Conservation (phyloP, 192 early-diverging fungal genomes). For the Coemansia brasiliensis region DNA sequence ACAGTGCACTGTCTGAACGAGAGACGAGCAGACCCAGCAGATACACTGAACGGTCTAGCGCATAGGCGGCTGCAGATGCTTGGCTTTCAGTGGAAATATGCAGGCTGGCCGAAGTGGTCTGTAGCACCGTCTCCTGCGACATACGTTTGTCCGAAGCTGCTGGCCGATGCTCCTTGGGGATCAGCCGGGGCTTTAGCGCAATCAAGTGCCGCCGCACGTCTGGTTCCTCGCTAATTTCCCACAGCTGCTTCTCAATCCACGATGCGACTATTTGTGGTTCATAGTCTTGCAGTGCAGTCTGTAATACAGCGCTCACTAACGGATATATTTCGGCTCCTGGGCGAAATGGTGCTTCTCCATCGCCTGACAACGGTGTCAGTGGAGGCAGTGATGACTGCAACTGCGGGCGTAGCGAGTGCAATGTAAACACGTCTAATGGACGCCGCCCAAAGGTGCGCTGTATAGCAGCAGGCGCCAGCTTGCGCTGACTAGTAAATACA, state of each 20-base stretch:
- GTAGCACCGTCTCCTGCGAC: slow-evolving; percentile 23
- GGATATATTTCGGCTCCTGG: slow-evolving; percentile 41
- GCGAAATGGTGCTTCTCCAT: slow-evolving; percentile 23
- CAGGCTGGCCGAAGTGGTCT: slow-evolving; percentile 28
- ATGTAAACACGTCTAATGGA: slow-evolving; percentile 37
- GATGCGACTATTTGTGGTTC: not conserved
- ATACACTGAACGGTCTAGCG: slow-evolving; percentile 33
- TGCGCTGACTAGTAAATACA: slow-evolving; percentile 1
- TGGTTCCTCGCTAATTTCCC: slow-evolving; percentile 40
- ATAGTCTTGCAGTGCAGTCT: slow-evolving; percentile 8
- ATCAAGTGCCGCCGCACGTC: slow-evolving; percentile 41
- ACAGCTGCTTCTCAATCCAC: slow-evolving; percentile 29
- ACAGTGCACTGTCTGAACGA: not conserved
- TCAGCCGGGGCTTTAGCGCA: slow-evolving; percentile 42
- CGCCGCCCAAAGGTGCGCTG: slow-evolving; percentile 21
- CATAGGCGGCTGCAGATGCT: slow-evolving; percentile 41
- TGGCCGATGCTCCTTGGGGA: slow-evolving; percentile 43
- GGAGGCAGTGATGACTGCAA: slow-evolving; percentile 9
- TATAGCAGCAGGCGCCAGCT: slow-evolving; percentile 1
- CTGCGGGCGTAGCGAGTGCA: slow-evolving; percentile 39
- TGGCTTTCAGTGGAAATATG: slow-evolving; percentile 23
- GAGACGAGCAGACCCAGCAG: slow-evolving; percentile 23
- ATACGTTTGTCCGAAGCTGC: slow-evolving; percentile 4
- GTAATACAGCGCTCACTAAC: slow-evolving; percentile 17
- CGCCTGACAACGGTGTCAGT: slow-evolving; percentile 5